Evolutionary conservation across 768 basidiomycete genomes (phyloP).

Genomic region (Phanerochaete carnosa): DNA sequence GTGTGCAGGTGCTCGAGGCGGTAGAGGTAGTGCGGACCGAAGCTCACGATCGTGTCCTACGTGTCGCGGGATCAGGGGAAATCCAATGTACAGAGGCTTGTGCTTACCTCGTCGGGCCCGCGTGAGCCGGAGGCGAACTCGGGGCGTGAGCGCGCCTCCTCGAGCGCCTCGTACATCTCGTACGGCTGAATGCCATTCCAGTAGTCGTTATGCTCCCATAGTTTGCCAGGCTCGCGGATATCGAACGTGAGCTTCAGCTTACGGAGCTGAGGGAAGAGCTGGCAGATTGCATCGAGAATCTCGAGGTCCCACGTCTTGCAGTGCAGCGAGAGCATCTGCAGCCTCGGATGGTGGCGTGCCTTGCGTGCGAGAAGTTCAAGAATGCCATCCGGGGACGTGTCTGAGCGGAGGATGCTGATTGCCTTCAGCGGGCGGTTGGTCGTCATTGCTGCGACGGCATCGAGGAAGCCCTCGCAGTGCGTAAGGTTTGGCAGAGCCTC

Average conservation of each 20-base stretch:
- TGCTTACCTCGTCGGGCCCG: conserved; percentile 39
- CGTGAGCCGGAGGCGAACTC: conserved; percentile 16
- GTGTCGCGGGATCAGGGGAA: conserved; percentile 1
- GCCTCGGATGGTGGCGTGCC: conserved; percentile 23
- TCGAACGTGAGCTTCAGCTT: conserved; percentile 40
- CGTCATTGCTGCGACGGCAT: conserved; percentile 9
- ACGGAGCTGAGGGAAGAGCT: conserved; percentile 34
- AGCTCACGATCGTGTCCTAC: conserved; percentile 37
- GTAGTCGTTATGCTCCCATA: conserved; percentile 12
- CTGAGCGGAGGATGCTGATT: conserved; percentile 18
- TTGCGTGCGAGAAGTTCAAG: conserved; percentile 16
- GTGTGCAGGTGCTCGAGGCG: conserved; percentile 34
- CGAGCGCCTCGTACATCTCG: conserved; percentile 6
- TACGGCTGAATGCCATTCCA: conserved; percentile 11
- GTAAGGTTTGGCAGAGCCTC: conserved; percentile 11
- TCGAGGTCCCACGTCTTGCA: conserved; percentile 42
- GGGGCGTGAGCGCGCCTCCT: conserved; percentile 4
- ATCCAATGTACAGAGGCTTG: neutral
- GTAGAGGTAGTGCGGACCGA: conserved; percentile 42
- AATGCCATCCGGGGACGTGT: conserved; percentile 16
- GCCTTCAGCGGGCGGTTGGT: conserved; percentile 15
- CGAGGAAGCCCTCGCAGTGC: conserved; percentile 11
- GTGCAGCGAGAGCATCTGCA: conserved; percentile 33
- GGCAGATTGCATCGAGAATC: conserved; percentile 38
- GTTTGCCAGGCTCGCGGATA: conserved; percentile 26